Percentiles rank a stretch among this genome's conserved stretches.
phyloP scores from a whole-genome alignment of 2,329 filamentous ascomycete genomes.

The Apiospora aurea region DNA sequence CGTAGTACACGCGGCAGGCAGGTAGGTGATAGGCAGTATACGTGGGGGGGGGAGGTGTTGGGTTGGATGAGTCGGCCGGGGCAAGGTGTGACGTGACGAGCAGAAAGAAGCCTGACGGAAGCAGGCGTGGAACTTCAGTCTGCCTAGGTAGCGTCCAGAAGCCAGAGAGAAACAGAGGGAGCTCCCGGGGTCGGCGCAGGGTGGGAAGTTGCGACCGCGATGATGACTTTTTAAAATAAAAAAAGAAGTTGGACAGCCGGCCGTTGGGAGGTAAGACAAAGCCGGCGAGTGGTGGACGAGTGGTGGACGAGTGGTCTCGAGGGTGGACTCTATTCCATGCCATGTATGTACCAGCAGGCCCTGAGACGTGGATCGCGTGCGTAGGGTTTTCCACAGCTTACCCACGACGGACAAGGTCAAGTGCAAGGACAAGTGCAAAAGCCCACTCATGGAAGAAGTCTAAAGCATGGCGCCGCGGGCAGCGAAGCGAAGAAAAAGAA shows the following conservation, averaged over 20 bases:
- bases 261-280: constrained; percentile 12
- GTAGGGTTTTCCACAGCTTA: constrained; percentile 13
- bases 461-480: constrained; percentile 1
- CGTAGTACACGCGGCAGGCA: constrained; percentile 1
- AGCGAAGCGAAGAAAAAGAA: background rate
- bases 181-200: background rate
- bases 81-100: background rate
- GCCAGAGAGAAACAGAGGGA: constrained; percentile 5
- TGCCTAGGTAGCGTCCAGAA: background rate
- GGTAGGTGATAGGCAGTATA: background rate
- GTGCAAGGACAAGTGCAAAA: background rate
- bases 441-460: background rate
- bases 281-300: background rate
- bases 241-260: background rate
- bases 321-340: background rate
- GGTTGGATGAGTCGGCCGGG: background rate
- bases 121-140: background rate
- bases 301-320: background rate
- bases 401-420: constrained; percentile 16
- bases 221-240: background rate
- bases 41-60: background rate
- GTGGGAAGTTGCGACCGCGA: constrained; percentile 12
- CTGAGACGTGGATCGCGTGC: constrained; percentile 16
- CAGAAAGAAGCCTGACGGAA: background rate
- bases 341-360: background rate